Conservation (phyloP, 768 basidiomycete species). For the Suillus subalutaceus region DNA sequence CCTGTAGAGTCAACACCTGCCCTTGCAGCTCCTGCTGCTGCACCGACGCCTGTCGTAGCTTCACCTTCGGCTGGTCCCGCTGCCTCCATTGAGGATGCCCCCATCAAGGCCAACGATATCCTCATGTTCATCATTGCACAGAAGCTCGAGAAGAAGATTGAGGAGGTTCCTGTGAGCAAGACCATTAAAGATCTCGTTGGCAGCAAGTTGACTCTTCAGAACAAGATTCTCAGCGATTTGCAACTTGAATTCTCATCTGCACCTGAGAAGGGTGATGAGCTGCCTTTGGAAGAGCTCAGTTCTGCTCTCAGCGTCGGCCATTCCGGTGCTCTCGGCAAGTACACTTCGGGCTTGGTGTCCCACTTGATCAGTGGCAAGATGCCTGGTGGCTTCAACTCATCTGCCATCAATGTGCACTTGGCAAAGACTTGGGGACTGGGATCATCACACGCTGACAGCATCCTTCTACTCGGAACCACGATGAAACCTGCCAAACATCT, state of each 20-base stretch:
- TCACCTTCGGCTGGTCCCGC: slow-evolving; percentile 63
- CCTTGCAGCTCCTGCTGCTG: slow-evolving; percentile 43
- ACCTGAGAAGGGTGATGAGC: slow-evolving; percentile 97
- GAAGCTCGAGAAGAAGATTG: slow-evolving; percentile 94
- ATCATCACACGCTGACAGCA: slow-evolving; percentile 83
- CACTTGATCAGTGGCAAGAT: slow-evolving; percentile 95
- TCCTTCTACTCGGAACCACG: slow-evolving; percentile 88
- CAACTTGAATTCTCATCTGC: slow-evolving; percentile 94
- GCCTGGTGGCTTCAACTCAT: slow-evolving; percentile 97
- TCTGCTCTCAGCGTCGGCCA: slow-evolving; percentile 81
- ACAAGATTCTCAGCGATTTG: slow-evolving; percentile 96
- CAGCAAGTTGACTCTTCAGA: slow-evolving; percentile 98
- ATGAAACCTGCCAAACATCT: slow-evolving; percentile 95
- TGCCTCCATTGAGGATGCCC: slow-evolving; percentile 83
- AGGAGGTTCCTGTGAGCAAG: slow-evolving; percentile 88
- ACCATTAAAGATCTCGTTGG: slow-evolving; percentile 98
- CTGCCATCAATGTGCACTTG: slow-evolving; percentile 86
- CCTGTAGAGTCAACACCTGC: slow-evolving; percentile 36
- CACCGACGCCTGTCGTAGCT: slow-evolving; percentile 44
- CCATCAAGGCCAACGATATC: slow-evolving; percentile 89
- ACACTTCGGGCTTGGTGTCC: slow-evolving; percentile 86
- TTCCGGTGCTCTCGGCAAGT: slow-evolving; percentile 89
- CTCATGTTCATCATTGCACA: slow-evolving; percentile 90
- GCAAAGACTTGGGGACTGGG: slow-evolving; percentile 97
- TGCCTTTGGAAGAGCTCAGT: slow-evolving; percentile 95